Evolutionary conservation across 179 eudicot genomes (phyloP), one percentile per base, ranked within the genome.

Genomic region (Beta lomatogona): DNA sequence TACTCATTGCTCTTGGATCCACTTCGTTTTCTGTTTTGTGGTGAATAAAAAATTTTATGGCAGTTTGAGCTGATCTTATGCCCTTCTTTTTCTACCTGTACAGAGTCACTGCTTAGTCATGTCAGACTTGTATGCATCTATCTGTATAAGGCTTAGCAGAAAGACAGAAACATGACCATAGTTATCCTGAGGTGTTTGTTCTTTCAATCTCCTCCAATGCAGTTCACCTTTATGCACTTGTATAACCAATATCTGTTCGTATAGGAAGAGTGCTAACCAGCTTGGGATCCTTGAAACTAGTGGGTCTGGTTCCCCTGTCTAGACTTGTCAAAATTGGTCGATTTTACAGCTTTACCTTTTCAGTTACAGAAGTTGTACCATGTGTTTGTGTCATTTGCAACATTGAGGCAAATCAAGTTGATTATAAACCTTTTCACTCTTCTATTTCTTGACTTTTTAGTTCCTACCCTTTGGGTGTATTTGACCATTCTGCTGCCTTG

Each of bases 1-100:
- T 52, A 45, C 52, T 73, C 18, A 46, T 54, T 71, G 22, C 65
- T 83, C 16, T 44, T 80, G 21, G 15, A 55, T 78, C 28, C 31
- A 48, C 48, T 55, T 28, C 25, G 1, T 31, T n/a, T 71, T 55
- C 18, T 45, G 55, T 55, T 25, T 7, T 53, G 76, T 73, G 76
- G n/a, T 52, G 58, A 72, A 25, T 52, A 18, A 72, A 25, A 22
- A 18, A 21, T 22, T 3, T 71, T 10, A 21, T n/a, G 79, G 36
- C 67, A 15, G 41, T 46, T 53, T 15, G 71, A 66, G 44, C 48
- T 67, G 71, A 19, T 66, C 18, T 67, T 67, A 6, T 67, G 71
- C 2, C n/a, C 50, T 31, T 16, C 71, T 31, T 16, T 31, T 44
- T 7, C 25, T 4, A 9, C 8, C 31, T 58, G 64, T 12, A 18